Base-by-base conservation (phyloP, 805 yeast genomes). In the Candida koratica region DNA sequence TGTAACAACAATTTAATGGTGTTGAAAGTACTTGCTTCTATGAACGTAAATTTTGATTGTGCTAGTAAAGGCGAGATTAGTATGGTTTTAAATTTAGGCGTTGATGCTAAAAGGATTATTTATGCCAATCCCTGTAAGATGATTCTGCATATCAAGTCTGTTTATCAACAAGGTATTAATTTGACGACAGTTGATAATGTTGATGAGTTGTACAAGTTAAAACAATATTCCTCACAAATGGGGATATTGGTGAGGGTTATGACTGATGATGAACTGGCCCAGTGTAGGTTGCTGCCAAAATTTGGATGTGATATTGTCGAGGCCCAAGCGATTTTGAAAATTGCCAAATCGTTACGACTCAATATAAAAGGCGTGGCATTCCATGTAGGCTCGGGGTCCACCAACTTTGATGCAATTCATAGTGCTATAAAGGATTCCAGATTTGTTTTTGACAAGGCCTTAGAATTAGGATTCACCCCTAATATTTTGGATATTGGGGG, bases 71-170 rank as follows among this genome's bases (percentile, higher is more conserved):
- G 72, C 44, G 98, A 90, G 63, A 86, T 90, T 51, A 81, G 80
- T 37, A 62, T 65, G 28, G 73, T 86, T 34, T 64, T 86, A 44
- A 52, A 60, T 13, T 53, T 81, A 41, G 90, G 90, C 6, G 76
- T 82, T 32, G 64, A 64, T 43, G 75, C 94, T 6, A 56, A 68
- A 9, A 69, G 84, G 45, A 83, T 90, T 51, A 74, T 93, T 38
- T 90, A 86, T 60, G 97, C 97, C 11, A 87, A 90, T 52, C 96
- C 98, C 9, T 85, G 96, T 61, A 90, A 90, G 62, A 79, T 89
- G n/a, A 73, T 77, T 33, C 83, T 95, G 13, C 86, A 79, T 47
- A 65, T 90, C 41, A 73, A 93, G 46, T 81, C 69, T 53, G 93
- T 97, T 2, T 54, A 66, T n/a, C 57, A 63, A 13, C 48, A 56